phyloP scores from a whole-genome alignment of 495 filamentous ascomycete species.

The Paragyromitra xinjiangensis region DNA sequence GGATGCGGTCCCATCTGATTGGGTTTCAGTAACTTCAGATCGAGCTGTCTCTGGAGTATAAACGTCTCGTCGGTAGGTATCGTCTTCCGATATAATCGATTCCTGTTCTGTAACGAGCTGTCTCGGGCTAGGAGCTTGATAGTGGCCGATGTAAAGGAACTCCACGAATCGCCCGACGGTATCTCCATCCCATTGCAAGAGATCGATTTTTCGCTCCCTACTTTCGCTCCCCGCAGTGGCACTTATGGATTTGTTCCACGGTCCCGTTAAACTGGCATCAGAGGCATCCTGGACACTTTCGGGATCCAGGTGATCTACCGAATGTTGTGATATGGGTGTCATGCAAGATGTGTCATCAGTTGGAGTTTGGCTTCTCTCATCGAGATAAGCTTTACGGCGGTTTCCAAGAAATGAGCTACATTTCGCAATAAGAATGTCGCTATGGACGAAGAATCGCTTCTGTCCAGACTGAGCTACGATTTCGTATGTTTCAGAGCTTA shows the following conservation, averaged over 20 bases:
- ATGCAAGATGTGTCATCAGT: not conserved
- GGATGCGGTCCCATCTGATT: not conserved
- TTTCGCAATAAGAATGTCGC: not conserved
- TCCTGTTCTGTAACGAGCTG: too few relatives aligned
- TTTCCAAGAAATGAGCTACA: not conserved
- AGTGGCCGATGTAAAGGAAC: slow-evolving; percentile 29
- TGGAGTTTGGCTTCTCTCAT: not conserved
- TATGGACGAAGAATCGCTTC: slow-evolving; percentile 22
- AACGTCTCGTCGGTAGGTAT: not conserved
- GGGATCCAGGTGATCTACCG: not conserved
- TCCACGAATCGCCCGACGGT: slow-evolving; percentile 26
- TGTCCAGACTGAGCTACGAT: slow-evolving; percentile 9
- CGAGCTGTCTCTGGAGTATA: not conserved
- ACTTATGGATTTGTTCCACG: not conserved
- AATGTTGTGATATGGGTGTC: not conserved
- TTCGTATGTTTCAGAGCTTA: not conserved
- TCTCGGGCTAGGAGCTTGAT: not conserved
- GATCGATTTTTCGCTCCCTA: slow-evolving; percentile 2
- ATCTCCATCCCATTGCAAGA: slow-evolving; percentile 20
- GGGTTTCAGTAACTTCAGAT: not conserved
- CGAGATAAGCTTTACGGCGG: not conserved
- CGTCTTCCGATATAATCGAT: not conserved
- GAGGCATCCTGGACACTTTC: not conserved
- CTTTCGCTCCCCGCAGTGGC: too few relatives aligned
- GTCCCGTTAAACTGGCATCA: not conserved